A percentile compares a stretch with the other conserved stretches of the same genome.
These are phyloP conservation scores for Phytophthora constricta DNA, from an alignment of 352 stramenopile genomes.

Conservation along the genomic window DNA sequence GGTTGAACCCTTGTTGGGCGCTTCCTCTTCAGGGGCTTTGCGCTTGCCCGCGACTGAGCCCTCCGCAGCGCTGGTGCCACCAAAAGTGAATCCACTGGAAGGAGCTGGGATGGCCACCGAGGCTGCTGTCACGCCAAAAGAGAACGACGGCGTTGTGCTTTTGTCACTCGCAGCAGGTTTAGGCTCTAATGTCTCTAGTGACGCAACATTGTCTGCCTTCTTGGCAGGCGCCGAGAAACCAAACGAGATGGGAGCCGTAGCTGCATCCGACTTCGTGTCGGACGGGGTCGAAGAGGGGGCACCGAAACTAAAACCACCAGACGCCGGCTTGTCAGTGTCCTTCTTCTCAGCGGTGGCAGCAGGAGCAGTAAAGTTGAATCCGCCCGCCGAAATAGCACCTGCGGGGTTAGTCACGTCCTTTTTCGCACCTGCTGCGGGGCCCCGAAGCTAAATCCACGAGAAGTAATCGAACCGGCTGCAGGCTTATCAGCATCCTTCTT, in stretches of 20 bases:
- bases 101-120: background rate
- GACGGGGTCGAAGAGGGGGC: slow-evolving; percentile 6
- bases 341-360: slow-evolving; percentile 2
- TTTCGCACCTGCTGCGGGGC: slow-evolving; percentile 11
- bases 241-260: slow-evolving; percentile 33
- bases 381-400: slow-evolving; percentile 9
- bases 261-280: slow-evolving; percentile 3
- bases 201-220: slow-evolving; percentile 11
- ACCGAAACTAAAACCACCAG: slow-evolving; percentile 25
- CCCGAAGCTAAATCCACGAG: slow-evolving; percentile 31
- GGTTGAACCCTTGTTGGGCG: slow-evolving; percentile 6
- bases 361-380: slow-evolving; percentile 33
- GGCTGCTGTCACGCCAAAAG: slow-evolving; percentile 30
- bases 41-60: slow-evolving; percentile 29
- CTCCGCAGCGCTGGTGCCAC: slow-evolving; percentile 9
- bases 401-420: slow-evolving; percentile 25
- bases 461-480: slow-evolving; percentile 23
- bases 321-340: slow-evolving; percentile 4
- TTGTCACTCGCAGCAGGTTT: slow-evolving; percentile 12
- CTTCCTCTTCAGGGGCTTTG: slow-evolving; percentile 29
- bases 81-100: slow-evolving; percentile 34
- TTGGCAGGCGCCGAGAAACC: slow-evolving; percentile 38
- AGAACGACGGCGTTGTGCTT: slow-evolving; percentile 32
- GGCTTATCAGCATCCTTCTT: slow-evolving; percentile 36
- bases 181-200: no score